phyloP scores from a whole-genome alignment of 2,329 filamentous ascomycete genomes.

The Trichoderma sp. region DNA sequence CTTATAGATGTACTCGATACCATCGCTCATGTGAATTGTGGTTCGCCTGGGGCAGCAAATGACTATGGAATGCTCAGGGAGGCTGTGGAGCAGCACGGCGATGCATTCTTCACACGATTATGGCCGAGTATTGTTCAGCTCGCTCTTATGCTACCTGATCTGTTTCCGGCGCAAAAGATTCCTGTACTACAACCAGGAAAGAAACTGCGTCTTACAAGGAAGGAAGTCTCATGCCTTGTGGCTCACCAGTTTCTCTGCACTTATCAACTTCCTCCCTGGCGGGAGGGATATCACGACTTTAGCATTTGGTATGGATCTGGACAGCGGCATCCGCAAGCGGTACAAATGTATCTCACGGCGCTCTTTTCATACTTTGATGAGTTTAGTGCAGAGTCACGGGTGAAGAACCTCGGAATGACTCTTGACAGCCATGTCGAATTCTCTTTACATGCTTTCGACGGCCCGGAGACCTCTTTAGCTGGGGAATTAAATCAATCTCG shows the following conservation, averaged over 20 bases:
- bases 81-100: conserved; percentile 14
- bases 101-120: conserved; percentile 25
- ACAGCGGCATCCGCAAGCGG: conserved; percentile 39
- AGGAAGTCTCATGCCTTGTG: conserved; percentile 39
- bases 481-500: background rate
- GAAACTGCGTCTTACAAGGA: conserved; percentile 33
- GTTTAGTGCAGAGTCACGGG: conserved; percentile 24
- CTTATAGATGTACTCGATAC: conserved; percentile 39
- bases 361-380: conserved; percentile 39
- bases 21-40: conserved; percentile 34
- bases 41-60: conserved; percentile 29
- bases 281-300: conserved; percentile 40
- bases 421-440: conserved; percentile 30
- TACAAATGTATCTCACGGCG: conserved; percentile 38
- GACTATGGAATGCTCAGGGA: conserved; percentile 34
- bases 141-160: conserved; percentile 32
- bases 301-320: conserved; percentile 41
- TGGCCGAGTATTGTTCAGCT: conserved; percentile 37
- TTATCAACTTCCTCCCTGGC: conserved; percentile 32
- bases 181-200: conserved; percentile 29
- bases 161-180: conserved; percentile 33
- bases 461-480: background rate
- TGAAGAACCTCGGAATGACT: background rate
- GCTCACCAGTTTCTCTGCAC: conserved; percentile 42
- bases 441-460: conserved; percentile 30